Conservation (phyloP, 805 yeast genomes). For the Candida caryicola region DNA sequence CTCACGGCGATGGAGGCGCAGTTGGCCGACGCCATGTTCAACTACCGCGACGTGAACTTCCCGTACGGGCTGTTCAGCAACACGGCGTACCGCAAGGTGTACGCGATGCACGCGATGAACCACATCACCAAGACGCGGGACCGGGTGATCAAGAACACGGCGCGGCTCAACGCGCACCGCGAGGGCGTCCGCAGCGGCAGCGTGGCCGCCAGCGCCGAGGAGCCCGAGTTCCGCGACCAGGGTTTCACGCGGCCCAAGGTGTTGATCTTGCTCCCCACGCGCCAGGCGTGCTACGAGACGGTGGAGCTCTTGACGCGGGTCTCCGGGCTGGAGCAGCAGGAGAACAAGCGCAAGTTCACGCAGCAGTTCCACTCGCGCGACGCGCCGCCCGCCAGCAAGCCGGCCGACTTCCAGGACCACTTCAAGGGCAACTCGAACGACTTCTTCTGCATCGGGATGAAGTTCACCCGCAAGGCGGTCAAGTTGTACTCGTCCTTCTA, state of each 20-base stretch:
- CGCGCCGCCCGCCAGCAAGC: constrained; percentile 55
- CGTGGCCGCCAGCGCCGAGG: constrained; percentile 22
- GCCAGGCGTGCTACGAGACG: constrained; percentile 70
- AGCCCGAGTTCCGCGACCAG: constrained; percentile 78
- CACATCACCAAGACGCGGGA: constrained; percentile 88
- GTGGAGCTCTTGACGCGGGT: constrained; percentile 59
- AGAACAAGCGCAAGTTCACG: constrained; percentile 72
- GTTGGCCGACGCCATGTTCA: constrained; percentile 62
- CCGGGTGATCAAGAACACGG: constrained; percentile 73
- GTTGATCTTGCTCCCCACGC: constrained; percentile 76
- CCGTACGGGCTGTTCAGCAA: constrained; percentile 55
- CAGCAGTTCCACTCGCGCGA: constrained; percentile 61
- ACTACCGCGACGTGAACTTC: constrained; percentile 67
- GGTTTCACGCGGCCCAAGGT: constrained; percentile 95
- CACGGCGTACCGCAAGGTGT: constrained; percentile 56
- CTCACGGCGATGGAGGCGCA: constrained; percentile 42
- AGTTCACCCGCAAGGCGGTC: constrained; percentile 82
- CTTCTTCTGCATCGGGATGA: constrained; percentile 86
- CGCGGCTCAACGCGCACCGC: constrained; percentile 45
- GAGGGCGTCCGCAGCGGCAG: constrained; percentile 16
- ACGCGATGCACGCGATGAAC: constrained; percentile 70
- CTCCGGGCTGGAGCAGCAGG: constrained; percentile 72
- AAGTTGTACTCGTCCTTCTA: constrained; percentile 83
- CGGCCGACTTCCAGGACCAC: constrained; percentile 74
- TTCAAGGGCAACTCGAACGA: constrained; percentile 92